Conservation (phyloP, 306 rosid genomes). For the Sechiopsis laciniata region DNA sequence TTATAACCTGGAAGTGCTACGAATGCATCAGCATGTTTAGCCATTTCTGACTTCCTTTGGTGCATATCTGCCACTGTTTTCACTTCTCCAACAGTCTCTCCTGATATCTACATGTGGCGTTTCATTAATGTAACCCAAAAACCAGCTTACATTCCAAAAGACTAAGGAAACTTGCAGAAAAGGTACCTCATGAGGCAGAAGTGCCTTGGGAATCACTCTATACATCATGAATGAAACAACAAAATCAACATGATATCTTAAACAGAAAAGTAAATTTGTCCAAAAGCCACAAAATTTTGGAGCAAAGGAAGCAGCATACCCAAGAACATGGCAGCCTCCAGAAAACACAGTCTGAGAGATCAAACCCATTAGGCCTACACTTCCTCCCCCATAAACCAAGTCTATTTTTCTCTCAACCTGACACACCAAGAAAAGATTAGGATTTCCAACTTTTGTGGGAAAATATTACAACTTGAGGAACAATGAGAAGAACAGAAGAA, state of each 20-base stretch:
- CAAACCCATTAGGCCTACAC: slow-evolving; percentile 66
- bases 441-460: background rate
- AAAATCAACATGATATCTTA: slow-evolving; percentile 1
- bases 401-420: slow-evolving; percentile 51
- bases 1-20: slow-evolving; percentile 57
- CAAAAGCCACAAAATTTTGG: slow-evolving; percentile 1
- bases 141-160: background rate
- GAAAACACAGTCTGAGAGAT: slow-evolving; percentile 45
- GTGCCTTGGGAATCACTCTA: slow-evolving; percentile 62
- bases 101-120: slow-evolving; percentile 39
- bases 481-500: background rate
- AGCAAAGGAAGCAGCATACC: slow-evolving; percentile 33
- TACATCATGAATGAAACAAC: slow-evolving; percentile 19
- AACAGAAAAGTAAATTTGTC: slow-evolving; percentile 4
- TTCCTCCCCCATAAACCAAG: slow-evolving; percentile 72
- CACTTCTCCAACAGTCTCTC: slow-evolving; percentile 54
- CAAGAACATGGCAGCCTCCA: slow-evolving; percentile 67
- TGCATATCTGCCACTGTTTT: slow-evolving; percentile 52
- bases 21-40: slow-evolving; percentile 59
- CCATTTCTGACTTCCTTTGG: slow-evolving; percentile 63
- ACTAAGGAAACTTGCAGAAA: slow-evolving; percentile 17
- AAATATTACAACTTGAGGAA: slow-evolving; percentile 9
- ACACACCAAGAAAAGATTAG: background rate
- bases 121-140: slow-evolving; percentile 24
- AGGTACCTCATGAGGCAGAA: slow-evolving; percentile 50